phyloP scores from a whole-genome alignment of 2,329 filamentous ascomycete genomes.

The Stylonectria norvegica region DNA sequence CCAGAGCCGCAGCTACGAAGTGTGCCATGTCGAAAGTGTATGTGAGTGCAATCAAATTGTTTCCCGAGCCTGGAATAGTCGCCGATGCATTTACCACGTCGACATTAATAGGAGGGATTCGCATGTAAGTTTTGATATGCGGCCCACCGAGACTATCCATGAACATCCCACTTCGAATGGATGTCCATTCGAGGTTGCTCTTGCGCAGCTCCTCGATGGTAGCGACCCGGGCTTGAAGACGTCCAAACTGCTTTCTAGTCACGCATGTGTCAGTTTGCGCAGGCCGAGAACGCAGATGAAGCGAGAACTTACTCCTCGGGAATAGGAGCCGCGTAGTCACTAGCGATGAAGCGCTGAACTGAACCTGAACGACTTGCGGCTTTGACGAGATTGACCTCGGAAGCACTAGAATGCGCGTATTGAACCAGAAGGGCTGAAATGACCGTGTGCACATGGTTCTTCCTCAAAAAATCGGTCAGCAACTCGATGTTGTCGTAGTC shows the following conservation, averaged over 20 bases:
- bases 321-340: constrained; percentile 29
- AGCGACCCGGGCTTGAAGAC: background rate
- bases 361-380: constrained; percentile 37
- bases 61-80: constrained; percentile 47
- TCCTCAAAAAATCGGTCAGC: constrained; percentile 23
- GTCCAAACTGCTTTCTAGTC: no score
- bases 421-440: constrained; percentile 38
- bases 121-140: constrained; percentile 35
- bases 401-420: constrained; percentile 29
- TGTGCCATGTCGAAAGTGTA: constrained; percentile 46
- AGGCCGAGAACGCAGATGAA: no score
- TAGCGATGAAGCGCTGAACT: constrained; percentile 42
- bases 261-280: no score
- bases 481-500: constrained; percentile 28
- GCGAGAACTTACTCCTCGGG: constrained; percentile 3
- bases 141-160: constrained; percentile 43
- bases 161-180: constrained; percentile 40
- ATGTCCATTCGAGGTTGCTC: constrained; percentile 34
- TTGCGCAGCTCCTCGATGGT: constrained; percentile 1
- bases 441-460: constrained; percentile 41
- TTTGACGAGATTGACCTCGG: constrained; percentile 41
- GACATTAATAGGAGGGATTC: constrained; percentile 38
- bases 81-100: constrained; percentile 43
- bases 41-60: constrained; percentile 42
- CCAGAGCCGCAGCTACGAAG: constrained; percentile 41